Conservation (phyloP, 257 asterid species). For the Eucommia ulmoides region DNA sequence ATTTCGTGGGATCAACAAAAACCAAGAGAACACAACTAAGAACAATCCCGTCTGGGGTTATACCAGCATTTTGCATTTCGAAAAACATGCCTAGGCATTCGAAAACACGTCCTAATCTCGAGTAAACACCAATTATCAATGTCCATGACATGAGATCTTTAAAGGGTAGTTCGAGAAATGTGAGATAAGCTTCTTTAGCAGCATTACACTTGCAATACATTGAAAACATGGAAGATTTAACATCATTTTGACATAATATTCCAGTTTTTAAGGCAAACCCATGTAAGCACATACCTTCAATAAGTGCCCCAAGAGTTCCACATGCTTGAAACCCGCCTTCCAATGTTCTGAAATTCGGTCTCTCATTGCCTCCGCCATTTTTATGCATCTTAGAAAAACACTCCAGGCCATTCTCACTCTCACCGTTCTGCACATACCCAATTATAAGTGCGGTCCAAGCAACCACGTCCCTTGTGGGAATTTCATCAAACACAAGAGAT, state of each 20-base stretch:
- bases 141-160: conserved; percentile 75
- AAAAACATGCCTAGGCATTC: conserved; percentile 33
- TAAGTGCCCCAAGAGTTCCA: conserved; percentile 42
- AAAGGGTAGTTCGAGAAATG: conserved; percentile 38
- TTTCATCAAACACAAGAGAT: conserved; percentile 49
- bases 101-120: conserved; percentile 27
- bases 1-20: conserved; percentile 27
- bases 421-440: conserved; percentile 63
- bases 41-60: conserved; percentile 50
- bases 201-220: conserved; percentile 65
- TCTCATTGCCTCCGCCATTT: conserved; percentile 29
- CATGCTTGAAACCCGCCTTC: conserved; percentile 88
- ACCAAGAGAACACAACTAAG: conserved; percentile 47
- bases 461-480: conserved; percentile 48
- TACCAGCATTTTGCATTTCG: conserved; percentile 39
- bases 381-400: conserved; percentile 51
- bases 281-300: conserved; percentile 64
- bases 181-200: conserved; percentile 32
- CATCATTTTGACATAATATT: conserved; percentile 15
- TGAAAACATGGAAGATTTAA: conserved; percentile 47
- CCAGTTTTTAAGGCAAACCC: conserved; percentile 49
- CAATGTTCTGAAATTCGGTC: conserved; percentile 52
- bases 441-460: conserved; percentile 73
- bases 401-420: conserved; percentile 43
- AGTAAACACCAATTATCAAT: conserved; percentile 31